A percentile compares a stretch with the other conserved stretches of the same genome.
Conservation (phyloP, 1,139 yeast genomes). For the Kluyveromyces sp. region DNA sequence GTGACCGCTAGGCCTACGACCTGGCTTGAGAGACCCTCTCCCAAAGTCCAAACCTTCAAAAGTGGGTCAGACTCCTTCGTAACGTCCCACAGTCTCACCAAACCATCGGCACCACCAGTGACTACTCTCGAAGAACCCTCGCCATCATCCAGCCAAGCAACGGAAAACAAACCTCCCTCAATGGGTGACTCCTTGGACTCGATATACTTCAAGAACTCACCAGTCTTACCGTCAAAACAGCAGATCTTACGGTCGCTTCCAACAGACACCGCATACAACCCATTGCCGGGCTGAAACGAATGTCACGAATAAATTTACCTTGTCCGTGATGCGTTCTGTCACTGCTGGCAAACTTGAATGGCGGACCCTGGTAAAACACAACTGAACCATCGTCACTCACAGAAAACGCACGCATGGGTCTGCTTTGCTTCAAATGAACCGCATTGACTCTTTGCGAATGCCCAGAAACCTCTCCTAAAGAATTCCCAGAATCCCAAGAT, state of each 20-base stretch:
- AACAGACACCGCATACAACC: constrained; percentile 64
- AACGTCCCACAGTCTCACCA: constrained; percentile 58
- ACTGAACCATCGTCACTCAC: constrained; percentile 82
- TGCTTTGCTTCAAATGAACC: constrained; percentile 73
- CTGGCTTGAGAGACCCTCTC: constrained; percentile 48
- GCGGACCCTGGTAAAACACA: constrained; percentile 88
- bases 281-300: constrained; percentile 70
- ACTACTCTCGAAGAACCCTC: constrained; percentile 39
- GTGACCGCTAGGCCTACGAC: constrained; percentile 76
- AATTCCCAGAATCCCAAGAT: constrained; percentile 89
- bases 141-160: constrained; percentile 60
- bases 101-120: constrained; percentile 79
- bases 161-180: constrained; percentile 67
- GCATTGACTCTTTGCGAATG: constrained; percentile 83
- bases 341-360: constrained; percentile 75
- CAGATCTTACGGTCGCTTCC: constrained; percentile 79
- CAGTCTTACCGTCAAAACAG: constrained; percentile 81
- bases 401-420: constrained; percentile 93
- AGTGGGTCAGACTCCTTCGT: constrained; percentile 30
- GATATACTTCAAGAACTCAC: constrained; percentile 55
- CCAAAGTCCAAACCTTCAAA: constrained; percentile 40
- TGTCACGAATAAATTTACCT: constrained; percentile 71
- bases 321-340: constrained; percentile 58
- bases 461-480: constrained; percentile 92
- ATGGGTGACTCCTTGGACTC: constrained; percentile 43